Evolutionary conservation across 2,329 filamentous ascomycete species (phyloP), one percentile per base, ranked within the genome.

Genomic region (Fusarium verrucosum): DNA sequence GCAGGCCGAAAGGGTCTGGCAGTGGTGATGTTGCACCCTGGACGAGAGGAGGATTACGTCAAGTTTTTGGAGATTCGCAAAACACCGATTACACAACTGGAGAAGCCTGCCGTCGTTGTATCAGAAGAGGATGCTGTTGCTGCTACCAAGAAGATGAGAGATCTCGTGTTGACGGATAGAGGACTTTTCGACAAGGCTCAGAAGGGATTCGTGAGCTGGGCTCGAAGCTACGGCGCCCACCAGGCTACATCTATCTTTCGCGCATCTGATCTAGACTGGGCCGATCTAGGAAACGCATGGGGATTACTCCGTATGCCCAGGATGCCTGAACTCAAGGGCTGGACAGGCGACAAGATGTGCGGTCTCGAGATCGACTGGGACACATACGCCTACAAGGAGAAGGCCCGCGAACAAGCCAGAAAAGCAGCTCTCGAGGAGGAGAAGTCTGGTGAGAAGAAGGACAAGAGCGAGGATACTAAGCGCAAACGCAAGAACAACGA

Each of bases 191-290:
- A 97, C 75, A 95, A 96, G 72, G 93, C 91, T 1, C 92, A 97
- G 73, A 88, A 89, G 62, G 95, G 89, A 1, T 98, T 99, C 70
- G 94, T 98, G 20, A 94, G 91, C 73, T 98, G 93, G 91, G 88
- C 96, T 2, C 88, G 93, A 73, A 91, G 92, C 68, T 98, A 98
- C 79, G 91, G 87, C 73, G 96, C 95, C 72, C 95, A 98, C 72
- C 88, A 94, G 67, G 93, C 94, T 1, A 89, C 87, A 58, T 96
- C 92, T 72, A 98, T 99, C 68, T 99, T 99, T 81, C 87, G 91
- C 11, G 81, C 92, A 3, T 76, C 83, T 4, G 92, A 96, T 71
- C 82, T 97, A 16, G 89, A 97, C 75, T 99, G 95, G 95, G 80
- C 84, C 7, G 90, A 93, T 50, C 82, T 95, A 1, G 94, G 89